Base-by-base conservation (phyloP, 2,329 filamentous ascomycete species). In the Berkeleyomyces basicola region DNA sequence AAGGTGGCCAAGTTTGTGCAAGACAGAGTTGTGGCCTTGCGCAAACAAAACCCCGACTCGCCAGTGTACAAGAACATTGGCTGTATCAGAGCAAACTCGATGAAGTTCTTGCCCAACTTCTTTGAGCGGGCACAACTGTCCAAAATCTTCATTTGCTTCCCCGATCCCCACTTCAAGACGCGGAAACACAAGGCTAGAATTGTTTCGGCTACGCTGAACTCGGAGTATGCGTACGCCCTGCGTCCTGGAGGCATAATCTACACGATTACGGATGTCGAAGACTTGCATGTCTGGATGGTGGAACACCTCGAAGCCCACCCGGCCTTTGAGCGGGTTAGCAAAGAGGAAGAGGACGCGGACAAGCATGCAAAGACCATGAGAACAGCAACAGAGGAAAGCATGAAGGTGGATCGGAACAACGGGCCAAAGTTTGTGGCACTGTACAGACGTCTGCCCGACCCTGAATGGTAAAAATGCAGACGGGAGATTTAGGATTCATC, bases 31-130 rank as follows among this genome's bases (percentile, higher is more conserved):
- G 82, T 83, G 67, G 92, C 91, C 3, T 79, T 97, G 16, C 84
- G 93, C 3, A 76, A 78, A 10, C 85, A 91, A 70, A 80, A 82
- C 66, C 70, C 75, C 4, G 75, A 76, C 4, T 71, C 72, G 37
- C 73, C 74, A 59, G 73, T 76, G 57, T 97, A 90, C 72, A 86
- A 95, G 70, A 99, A 99, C 72, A 86, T 92, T 61, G 85, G 87
- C 42, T 95, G 90, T 71, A 78, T 99, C 58, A 86, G 93, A 66
- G 88, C 89, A 67, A 99, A 99, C 76, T 89, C 90, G 4, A 99
- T 99, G 93, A 99, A 99, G 73, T 99, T 97, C 74, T 78, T 99
- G n/a, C 92, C 95, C 66, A 97, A 99, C 71, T 96, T 96, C 78
- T 97, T 99, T 78, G 77, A 75, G 62, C 87, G 85, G 69, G 78